These are phyloP conservation scores for Aphanomyces astaci DNA, from an alignment of 352 stramenopile species.

Conservation along the genomic window DNA sequence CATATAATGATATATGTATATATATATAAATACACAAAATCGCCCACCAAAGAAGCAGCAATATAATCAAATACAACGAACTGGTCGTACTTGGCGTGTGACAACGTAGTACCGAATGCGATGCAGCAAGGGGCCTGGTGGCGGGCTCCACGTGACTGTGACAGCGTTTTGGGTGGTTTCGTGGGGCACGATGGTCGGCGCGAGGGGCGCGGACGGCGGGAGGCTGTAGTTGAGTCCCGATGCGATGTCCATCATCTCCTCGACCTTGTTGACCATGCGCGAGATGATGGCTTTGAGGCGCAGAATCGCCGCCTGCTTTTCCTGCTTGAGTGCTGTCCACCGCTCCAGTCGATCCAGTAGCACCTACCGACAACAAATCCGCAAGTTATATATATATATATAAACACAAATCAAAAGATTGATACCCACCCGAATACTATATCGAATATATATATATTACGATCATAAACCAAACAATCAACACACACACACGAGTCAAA, in stretches of 20 bases:
- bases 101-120: slow-evolving; percentile 79
- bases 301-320: slow-evolving; percentile 73
- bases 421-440: too few species aligned
- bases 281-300: slow-evolving; percentile 82
- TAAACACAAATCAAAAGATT: too few species aligned
- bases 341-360: slow-evolving; percentile 38
- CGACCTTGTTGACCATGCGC: slow-evolving; percentile 80
- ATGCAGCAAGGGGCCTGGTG: slow-evolving; percentile 41
- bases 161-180: slow-evolving; percentile 69
- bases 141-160: slow-evolving; percentile 63
- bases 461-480: too few species aligned
- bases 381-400: too few species aligned
- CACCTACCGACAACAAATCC: slow-evolving; percentile 4
- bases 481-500: too few species aligned
- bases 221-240: slow-evolving; percentile 77
- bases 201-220: slow-evolving; percentile 59
- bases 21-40: too few species aligned
- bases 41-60: too few species aligned
- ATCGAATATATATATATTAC: too few species aligned
- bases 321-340: slow-evolving; percentile 75
- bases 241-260: slow-evolving; percentile 85
- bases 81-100: slow-evolving; percentile 35
- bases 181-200: slow-evolving; percentile 33
- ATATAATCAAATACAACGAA: neutral
- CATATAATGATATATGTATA: too few species aligned